These are phyloP conservation scores for Irpex rosettiformis DNA, from an alignment of 1,284 basidiomycete species.

Conservation along the genomic window DNA sequence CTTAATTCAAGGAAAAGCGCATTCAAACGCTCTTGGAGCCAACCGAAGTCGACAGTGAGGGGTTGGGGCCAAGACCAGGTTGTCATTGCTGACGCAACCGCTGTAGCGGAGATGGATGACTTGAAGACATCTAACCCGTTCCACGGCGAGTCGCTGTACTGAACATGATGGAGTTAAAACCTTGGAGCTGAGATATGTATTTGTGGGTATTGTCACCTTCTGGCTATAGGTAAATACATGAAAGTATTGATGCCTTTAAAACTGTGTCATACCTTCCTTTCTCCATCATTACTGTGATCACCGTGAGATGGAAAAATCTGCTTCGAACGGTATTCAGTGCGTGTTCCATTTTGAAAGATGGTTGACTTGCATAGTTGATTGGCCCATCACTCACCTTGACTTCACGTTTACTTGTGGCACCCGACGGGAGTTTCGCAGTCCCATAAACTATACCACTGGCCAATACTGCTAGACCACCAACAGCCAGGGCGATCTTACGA, in stretches of 20 bases:
- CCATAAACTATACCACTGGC: not conserved
- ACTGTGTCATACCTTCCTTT: not conserved
- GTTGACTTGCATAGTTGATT: not conserved
- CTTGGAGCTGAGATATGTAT: not conserved
- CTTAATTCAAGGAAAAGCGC: slow-evolving; percentile 32
- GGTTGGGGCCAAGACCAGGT: slow-evolving; percentile 30
- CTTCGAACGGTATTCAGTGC: not conserved
- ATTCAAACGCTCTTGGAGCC: slow-evolving; percentile 28
- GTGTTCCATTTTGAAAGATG: not conserved
- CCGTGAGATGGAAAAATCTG: not conserved
- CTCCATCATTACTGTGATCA: not conserved
- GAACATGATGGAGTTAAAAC: not conserved
- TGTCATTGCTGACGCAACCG: slow-evolving; percentile 24
- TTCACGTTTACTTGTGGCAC: not conserved
- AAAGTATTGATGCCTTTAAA: not conserved
- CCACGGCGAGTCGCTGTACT: slow-evolving; percentile 16
- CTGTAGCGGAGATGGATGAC: slow-evolving; percentile 22
- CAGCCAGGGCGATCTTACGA: not conserved
- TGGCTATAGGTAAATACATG: not conserved
- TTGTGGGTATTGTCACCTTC: not conserved
- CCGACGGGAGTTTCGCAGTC: not conserved
- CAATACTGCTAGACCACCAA: not conserved
- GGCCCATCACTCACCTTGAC: not conserved
- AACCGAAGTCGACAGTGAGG: slow-evolving; percentile 17
- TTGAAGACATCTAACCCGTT: slow-evolving; percentile 27